These are phyloP conservation scores for Pseudocercospora macadamiae DNA, from an alignment of 2,329 filamentous ascomycete species.

Conservation along the genomic window DNA sequence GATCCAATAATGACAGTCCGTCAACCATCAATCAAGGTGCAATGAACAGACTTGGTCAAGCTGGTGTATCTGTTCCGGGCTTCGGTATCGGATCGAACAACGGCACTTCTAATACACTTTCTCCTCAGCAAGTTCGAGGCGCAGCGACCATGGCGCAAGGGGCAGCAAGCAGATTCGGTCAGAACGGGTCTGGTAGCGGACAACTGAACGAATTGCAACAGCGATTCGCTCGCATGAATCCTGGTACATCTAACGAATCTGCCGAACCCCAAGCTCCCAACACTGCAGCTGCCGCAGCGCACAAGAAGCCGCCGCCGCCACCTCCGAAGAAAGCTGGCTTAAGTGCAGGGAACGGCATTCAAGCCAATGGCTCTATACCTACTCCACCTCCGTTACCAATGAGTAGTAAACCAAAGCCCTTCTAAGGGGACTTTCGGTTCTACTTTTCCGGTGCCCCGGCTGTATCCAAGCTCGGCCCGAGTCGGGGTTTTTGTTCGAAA, in stretches of 20 bases:
- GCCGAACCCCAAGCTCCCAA: conserved; percentile 31
- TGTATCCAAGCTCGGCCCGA: not conserved
- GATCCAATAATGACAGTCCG: conserved; percentile 33
- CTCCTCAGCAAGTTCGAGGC: conserved; percentile 34
- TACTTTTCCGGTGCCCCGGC: not conserved
- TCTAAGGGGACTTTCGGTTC: conserved; percentile 9
- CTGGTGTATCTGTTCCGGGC: conserved; percentile 77
- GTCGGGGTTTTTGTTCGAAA: not conserved
- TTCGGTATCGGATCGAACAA: conserved; percentile 65
- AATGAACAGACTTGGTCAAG: conserved; percentile 66
- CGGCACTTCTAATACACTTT: conserved; percentile 38
- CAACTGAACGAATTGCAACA: conserved; percentile 70
- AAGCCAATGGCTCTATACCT: conserved; percentile 20
- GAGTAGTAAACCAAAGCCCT: conserved; percentile 57
- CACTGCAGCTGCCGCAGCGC: conserved; percentile 37
- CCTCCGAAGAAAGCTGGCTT: conserved; percentile 61
- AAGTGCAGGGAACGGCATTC: conserved; percentile 38
- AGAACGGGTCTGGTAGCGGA: conserved; percentile 29
- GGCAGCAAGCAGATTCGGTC: conserved; percentile 17
- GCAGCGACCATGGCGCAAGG: conserved; percentile 16
- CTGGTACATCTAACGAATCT: conserved; percentile 31
- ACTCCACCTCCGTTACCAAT: conserved; percentile 61
- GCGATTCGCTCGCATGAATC: conserved; percentile 60
- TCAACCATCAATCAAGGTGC: conserved; percentile 60
- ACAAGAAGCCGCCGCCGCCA: conserved; percentile 61